These are phyloP conservation scores for Cicer judaicum DNA, from an alignment of 306 rosid species.

Conservation along the genomic window DNA sequence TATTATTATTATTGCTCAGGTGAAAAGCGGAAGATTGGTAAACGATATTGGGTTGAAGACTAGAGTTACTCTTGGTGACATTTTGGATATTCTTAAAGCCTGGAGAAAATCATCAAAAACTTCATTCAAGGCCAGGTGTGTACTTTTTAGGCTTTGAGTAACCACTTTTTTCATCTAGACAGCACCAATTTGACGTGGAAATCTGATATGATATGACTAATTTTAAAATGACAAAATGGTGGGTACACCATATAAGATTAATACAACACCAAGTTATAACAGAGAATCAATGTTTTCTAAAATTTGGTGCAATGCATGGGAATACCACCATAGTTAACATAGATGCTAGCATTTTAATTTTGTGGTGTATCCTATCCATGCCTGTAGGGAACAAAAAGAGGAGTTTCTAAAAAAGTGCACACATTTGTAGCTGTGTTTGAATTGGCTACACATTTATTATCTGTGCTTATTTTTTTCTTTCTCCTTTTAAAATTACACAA, in stretches of 20 bases:
- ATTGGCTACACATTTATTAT: constrained; percentile 22
- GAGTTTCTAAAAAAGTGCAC: constrained; percentile 15
- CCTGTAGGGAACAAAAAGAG: not conserved
- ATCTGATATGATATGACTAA: not conserved
- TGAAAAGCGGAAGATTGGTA: constrained; percentile 66
- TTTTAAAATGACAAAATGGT: not conserved
- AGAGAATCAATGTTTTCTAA: not conserved
- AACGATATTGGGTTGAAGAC: constrained; percentile 81
- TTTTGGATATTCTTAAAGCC: constrained; percentile 61
- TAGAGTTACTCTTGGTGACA: constrained; percentile 68
- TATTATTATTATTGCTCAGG: constrained; percentile 52
- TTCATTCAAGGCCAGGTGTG: constrained; percentile 77
- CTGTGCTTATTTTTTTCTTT: constrained; percentile 6
- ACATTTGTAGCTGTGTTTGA: constrained; percentile 17
- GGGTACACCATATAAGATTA: not conserved
- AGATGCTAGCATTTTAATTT: not conserved
- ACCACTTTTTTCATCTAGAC: not conserved
- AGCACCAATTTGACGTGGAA: not conserved
- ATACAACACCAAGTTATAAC: not conserved
- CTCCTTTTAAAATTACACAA: constrained; percentile 1
- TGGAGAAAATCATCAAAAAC: constrained; percentile 63
- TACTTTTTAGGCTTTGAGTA: not conserved
- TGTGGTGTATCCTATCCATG: not conserved
- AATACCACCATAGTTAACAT: not conserved
- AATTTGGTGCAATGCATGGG: too few relatives aligned